Percentiles rank a stretch among this genome's conserved stretches.
These are phyloP conservation scores for Plasmodium knowlesi DNA, from an alignment of 169 alveolate genomes.

Conservation along the genomic window DNA sequence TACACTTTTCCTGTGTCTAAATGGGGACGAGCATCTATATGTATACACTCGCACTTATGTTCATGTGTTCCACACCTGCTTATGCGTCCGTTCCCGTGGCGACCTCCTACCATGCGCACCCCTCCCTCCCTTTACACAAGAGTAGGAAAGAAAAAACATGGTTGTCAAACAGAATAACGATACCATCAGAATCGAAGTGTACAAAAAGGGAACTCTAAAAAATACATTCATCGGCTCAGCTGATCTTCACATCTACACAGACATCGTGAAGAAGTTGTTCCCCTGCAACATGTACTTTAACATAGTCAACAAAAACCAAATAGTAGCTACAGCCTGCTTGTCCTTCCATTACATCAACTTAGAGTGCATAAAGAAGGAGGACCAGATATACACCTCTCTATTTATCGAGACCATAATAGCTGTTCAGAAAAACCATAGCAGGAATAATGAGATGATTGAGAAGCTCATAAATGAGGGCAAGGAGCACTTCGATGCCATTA, in stretches of 20 bases:
- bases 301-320: constrained; percentile 48
- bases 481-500: constrained; percentile 55
- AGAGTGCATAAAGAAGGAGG: constrained; percentile 61
- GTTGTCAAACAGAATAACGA: constrained; percentile 49
- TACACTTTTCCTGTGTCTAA: too few relatives aligned
- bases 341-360: constrained; percentile 63
- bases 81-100: too few relatives aligned
- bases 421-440: constrained; percentile 54
- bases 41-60: too few relatives aligned
- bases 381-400: constrained; percentile 55
- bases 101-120: too few relatives aligned
- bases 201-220: constrained; percentile 65
- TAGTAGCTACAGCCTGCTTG: constrained; percentile 45
- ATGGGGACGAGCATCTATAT: too few relatives aligned
- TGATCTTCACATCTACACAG: constrained; percentile 48
- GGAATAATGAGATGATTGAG: constrained; percentile 46
- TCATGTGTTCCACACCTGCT: not conserved
- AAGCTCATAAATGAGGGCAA: constrained; percentile 36
- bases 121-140: not conserved
- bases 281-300: constrained; percentile 47
- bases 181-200: constrained; percentile 29
- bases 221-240: constrained; percentile 63
- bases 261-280: constrained; percentile 46
- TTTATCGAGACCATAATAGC: constrained; percentile 62
- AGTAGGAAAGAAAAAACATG: constrained; percentile 70